Evolutionary conservation across 1,284 basidiomycete species (phyloP).

Genomic region (Heliocybe sulcata): DNA sequence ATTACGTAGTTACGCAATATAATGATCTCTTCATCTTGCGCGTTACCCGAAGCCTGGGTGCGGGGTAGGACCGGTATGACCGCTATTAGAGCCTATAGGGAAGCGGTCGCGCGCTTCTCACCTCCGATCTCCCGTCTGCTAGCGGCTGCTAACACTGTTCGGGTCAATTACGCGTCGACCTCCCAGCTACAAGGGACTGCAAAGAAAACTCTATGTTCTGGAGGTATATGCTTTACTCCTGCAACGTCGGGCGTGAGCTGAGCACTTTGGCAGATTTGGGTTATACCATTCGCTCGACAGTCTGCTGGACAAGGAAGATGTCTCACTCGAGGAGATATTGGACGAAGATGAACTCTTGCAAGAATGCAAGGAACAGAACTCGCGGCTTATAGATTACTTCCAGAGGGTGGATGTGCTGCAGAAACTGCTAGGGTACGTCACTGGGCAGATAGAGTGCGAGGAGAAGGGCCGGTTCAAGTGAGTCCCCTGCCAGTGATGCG

Average conservation of each 20-base stretch:
- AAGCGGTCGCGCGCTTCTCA: background rate
- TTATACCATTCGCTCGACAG: conserved; percentile 82
- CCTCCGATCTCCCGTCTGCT: background rate
- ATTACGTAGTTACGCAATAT: too few relatives aligned
- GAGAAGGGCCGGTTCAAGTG: conserved; percentile 75
- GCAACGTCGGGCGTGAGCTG: background rate
- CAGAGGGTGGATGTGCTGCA: conserved; percentile 76
- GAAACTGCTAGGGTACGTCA: conserved; percentile 76
- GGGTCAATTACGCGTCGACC: background rate
- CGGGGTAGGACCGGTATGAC: too few relatives aligned
- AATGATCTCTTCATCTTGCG: too few relatives aligned
- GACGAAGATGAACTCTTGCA: conserved; percentile 93
- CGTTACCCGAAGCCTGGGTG: too few relatives aligned
- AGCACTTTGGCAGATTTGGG: conserved; percentile 56
- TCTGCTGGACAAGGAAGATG: conserved; percentile 78
- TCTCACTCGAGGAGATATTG: conserved; percentile 83
- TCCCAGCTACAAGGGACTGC: background rate
- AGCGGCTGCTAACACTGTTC: background rate
- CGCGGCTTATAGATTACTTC: conserved; percentile 81
- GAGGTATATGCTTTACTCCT: background rate
- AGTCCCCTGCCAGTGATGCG: conserved; percentile 22
- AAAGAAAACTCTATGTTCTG: background rate
- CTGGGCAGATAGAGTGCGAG: conserved; percentile 76
- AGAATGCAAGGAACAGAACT: conserved; percentile 95
- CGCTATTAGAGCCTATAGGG: too few relatives aligned